Evolutionary conservation across 495 filamentous ascomycete species (phyloP), one percentile per base, ranked within the genome.

Genomic region (Aspergillus affinis): DNA sequence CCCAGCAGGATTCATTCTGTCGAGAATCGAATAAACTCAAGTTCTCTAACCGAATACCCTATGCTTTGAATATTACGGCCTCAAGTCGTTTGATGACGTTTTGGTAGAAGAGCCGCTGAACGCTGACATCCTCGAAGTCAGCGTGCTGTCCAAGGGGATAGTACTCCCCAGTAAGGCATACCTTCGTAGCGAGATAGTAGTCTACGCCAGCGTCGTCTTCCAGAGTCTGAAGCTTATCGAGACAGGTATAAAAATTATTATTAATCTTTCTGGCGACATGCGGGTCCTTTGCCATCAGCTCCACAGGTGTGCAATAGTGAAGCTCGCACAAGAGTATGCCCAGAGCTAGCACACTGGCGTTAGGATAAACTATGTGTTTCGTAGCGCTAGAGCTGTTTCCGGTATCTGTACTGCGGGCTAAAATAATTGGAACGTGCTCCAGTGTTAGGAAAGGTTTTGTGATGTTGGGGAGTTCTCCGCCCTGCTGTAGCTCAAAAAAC

Each of bases 241-340:
- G 59, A 48, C 68, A 51, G 59, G 69, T 72, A 61, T 72, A 72
- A 60, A 50, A 69, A 60, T 72, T 68, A 60, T 51, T 52, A 46
- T 70, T 72, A 53, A 70, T 53, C 45, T 69, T 72, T 29, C 65
- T 64, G 47, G 54, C 48, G 26, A 49, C 54, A 32, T 61, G 0
- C 49, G 59, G 7, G 56, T 69, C 65, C 36, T 68, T 69, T 65
- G 44, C 46, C 65, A 61, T 59, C 54, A 53, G 50, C 65, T 70
- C 68, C 53, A 72, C 68, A 49, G 69, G 63, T 63, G 62, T 72
- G 56, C 65, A 70, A 59, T 72, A 69, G 57, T 72, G 69, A 65
- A 72, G 69, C 65, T 72, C 69, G 57, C 69, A 72, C 61, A 72
- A 60, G 44, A 72, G 69, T 58, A 72, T 70, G n/a, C 69, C 69